Percentiles rank a stretch among this genome's conserved stretches.
phyloP scores from a whole-genome alignment of 2,329 filamentous ascomycete genomes.

The Colletotrichum falcatum region DNA sequence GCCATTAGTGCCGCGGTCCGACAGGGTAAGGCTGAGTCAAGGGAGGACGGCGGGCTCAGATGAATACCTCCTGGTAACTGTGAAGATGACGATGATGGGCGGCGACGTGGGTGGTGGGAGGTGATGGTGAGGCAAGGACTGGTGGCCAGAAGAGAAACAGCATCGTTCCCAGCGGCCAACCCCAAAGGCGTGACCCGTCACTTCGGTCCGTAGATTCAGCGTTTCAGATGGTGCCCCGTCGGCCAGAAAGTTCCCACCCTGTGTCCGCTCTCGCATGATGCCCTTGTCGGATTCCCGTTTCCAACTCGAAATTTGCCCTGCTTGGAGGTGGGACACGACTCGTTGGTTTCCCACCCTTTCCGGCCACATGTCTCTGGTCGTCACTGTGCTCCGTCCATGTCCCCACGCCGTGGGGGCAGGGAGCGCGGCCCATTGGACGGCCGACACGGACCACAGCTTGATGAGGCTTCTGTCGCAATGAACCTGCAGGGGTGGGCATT shows the following conservation, averaged over 20 bases:
- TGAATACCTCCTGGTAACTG: not conserved
- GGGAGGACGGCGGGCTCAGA: not conserved
- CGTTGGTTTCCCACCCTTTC: constrained; percentile 9
- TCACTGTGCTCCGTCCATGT: constrained; percentile 30
- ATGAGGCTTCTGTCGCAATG: not conserved
- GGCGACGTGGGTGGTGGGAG: not conserved
- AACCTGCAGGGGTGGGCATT: constrained; percentile 31
- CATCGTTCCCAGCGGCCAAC: constrained; percentile 18
- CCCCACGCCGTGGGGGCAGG: constrained; percentile 1
- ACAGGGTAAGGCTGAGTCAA: constrained; percentile 26
- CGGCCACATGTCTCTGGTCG: constrained; percentile 32
- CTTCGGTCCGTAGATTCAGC: constrained; percentile 22
- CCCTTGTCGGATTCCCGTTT: constrained; percentile 21
- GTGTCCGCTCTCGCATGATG: constrained; percentile 1
- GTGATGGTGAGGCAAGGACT: constrained; percentile 2
- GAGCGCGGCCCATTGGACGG: constrained; percentile 1
- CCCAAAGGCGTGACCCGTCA: not conserved
- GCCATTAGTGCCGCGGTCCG: not conserved
- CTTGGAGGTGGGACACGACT: not conserved
- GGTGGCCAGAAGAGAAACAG: not conserved
- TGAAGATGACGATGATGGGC: not conserved
- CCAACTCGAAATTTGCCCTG: not conserved
- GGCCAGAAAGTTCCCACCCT: constrained; percentile 7
- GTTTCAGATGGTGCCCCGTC: constrained; percentile 25
- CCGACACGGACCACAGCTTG: constrained; percentile 34